Evolutionary conservation across 495 filamentous ascomycete genomes (phyloP).

Genomic region (Talaromyces borbonicus): DNA sequence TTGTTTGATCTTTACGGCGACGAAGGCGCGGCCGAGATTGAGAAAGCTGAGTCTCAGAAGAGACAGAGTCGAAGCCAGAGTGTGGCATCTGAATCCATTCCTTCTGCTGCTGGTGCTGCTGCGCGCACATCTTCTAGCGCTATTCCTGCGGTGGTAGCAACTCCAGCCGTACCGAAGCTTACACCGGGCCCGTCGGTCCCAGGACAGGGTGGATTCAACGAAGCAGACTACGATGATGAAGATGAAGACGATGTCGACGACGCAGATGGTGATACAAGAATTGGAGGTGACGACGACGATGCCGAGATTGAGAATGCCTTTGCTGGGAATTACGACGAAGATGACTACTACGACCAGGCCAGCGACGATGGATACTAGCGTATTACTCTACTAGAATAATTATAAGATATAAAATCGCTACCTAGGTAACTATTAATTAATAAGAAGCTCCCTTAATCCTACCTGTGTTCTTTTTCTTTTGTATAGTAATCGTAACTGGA

Average conservation of each 20-base stretch:
- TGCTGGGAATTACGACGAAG: constrained; percentile 7
- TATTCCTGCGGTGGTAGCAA: not conserved
- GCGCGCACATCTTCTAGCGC: not conserved
- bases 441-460: not conserved
- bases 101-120: too few relatives aligned
- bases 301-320: constrained; percentile 6
- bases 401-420: not conserved
- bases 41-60: constrained; percentile 19
- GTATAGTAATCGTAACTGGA: not conserved
- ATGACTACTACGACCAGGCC: constrained; percentile 2
- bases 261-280: not conserved
- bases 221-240: constrained; percentile 5
- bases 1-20: constrained; percentile 41
- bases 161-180: not conserved
- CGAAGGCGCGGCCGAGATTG: constrained; percentile 19
- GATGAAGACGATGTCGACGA: constrained; percentile 3
- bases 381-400: not conserved
- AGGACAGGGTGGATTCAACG: constrained; percentile 3
- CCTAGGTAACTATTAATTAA: too few relatives aligned
- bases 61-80: constrained; percentile 23
- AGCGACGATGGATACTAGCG: not conserved
- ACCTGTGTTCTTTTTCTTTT: not conserved
- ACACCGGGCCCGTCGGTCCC: not conserved
- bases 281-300: constrained; percentile 1
- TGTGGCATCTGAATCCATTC: constrained; percentile 15